Conservation (phyloP, 1,139 yeast genomes). For the Candida labiduridarum region DNA sequence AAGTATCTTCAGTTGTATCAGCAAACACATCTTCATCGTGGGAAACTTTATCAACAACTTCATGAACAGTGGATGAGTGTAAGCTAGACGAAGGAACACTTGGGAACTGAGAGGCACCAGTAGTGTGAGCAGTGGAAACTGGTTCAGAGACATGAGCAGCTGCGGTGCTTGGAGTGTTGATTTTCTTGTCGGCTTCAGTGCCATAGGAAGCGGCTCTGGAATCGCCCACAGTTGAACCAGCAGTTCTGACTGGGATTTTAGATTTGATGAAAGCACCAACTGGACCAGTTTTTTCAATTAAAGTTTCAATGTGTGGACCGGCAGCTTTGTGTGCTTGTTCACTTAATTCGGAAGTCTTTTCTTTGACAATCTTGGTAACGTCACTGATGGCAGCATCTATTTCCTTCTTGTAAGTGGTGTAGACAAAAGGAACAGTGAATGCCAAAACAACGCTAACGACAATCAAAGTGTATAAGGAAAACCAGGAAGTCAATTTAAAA, state of each 20-base stretch:
- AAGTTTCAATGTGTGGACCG: constrained; percentile 43
- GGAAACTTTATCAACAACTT: constrained; percentile 22
- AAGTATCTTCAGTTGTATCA: constrained; percentile 13
- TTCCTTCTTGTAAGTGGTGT: constrained; percentile 73
- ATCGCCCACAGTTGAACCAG: constrained; percentile 67
- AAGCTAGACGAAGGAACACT: constrained; percentile 45
- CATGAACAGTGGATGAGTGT: constrained; percentile 27
- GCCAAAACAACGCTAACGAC: constrained; percentile 59
- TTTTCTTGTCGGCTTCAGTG: constrained; percentile 24
- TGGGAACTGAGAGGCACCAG: constrained; percentile 51
- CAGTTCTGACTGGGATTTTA: constrained; percentile 70
- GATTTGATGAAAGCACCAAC: constrained; percentile 59
- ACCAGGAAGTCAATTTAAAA: constrained; percentile 74
- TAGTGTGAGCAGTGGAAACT: constrained; percentile 23
- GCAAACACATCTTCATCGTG: constrained; percentile 12
- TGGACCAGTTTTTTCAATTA: constrained; percentile 65
- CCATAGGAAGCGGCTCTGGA: constrained; percentile 34
- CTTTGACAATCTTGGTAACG: constrained; percentile 56
- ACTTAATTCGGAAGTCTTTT: constrained; percentile 55
- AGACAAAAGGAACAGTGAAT: constrained; percentile 77
- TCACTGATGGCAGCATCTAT: constrained; percentile 74
- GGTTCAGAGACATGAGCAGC: constrained; percentile 24
- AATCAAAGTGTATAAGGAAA: constrained; percentile 71
- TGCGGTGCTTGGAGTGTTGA: constrained; percentile 22
- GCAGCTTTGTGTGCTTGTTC: constrained; percentile 58